A percentile compares a stretch with the other conserved stretches of the same genome.
Evolutionary conservation across 139 green algal genomes (phyloP).

Genomic region (Marvania coccoides): DNA sequence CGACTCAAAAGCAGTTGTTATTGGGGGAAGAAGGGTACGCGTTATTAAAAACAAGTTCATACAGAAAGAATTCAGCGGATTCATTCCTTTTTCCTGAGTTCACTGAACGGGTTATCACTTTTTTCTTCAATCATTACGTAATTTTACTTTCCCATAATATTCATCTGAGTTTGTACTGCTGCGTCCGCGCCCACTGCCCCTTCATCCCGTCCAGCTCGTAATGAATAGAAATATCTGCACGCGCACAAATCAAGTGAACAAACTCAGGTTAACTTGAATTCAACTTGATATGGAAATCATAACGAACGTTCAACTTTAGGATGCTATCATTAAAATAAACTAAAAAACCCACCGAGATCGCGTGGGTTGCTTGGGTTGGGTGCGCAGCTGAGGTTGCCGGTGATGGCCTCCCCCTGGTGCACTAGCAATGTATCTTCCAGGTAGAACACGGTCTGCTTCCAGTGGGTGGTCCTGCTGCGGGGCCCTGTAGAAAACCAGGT

Average conservation of each 20-base stretch:
- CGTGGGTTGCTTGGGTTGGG: slow-evolving; percentile 78
- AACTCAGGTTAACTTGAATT: too few relatives aligned
- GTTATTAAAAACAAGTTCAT: not conserved
- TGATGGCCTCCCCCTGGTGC: slow-evolving; percentile 39
- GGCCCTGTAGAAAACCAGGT: slow-evolving; percentile 52
- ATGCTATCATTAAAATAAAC: too few relatives aligned
- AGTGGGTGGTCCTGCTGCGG: slow-evolving; percentile 48
- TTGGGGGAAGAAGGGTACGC: not conserved
- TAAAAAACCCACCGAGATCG: too few relatives aligned
- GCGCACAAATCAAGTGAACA: too few relatives aligned
- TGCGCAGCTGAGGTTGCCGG: slow-evolving; percentile 40
- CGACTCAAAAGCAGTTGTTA: not conserved
- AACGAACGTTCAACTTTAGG: too few relatives aligned
- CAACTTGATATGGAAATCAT: too few relatives aligned
- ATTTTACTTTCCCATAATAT: slow-evolving; percentile 38
- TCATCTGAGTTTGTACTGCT: slow-evolving; percentile 74
- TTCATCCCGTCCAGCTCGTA: slow-evolving; percentile 67
- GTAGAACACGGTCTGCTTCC: slow-evolving; percentile 96
- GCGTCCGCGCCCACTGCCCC: slow-evolving; percentile 34
- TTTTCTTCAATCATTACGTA: not conserved
- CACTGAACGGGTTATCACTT: not conserved
- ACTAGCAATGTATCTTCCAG: slow-evolving; percentile 73
- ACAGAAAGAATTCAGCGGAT: not conserved
- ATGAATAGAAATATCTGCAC: slow-evolving; percentile 69
- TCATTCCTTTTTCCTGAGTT: not conserved